Base-by-base conservation (phyloP, 495 filamentous ascomycete genomes). In the Stereocaulon alpinum region DNA sequence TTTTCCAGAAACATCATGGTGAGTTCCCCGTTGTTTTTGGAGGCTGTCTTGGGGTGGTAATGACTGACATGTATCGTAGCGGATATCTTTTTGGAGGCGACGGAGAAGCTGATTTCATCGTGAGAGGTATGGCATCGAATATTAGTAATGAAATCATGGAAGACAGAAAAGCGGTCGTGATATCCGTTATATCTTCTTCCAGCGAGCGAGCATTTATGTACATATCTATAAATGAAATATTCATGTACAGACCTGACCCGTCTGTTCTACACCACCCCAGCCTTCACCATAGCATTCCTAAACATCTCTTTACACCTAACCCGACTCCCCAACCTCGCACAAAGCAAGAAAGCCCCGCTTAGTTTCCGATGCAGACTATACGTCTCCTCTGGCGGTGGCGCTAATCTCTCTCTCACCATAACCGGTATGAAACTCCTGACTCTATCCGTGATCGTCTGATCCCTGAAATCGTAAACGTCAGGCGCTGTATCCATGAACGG, bases 341-440 rank as follows among this genome's bases (percentile, higher is more conserved):
- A 96, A 55, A 98, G 76, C 70, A 98, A 71, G 66, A 98, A 98
- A 0, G 94, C 93, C 3, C 93, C 93, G 70, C 93, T 97, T 51
- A 98, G 70, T 72, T 98, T 98, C 61, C 93, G 80, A 73, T 98
- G 93, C 69, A 98, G 69, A 70, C 87, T 92, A 66, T 98, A 98
- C 60, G 94, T 98, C 78, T 98, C 93, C 74, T 98, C 94, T 0
- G 93, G 93, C 43, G 94, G 93, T 15, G 94, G 93, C 11, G 87
- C 81, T 41, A 98, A 70, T 24, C 93, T 72, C 75, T 97, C 93
- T 50, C 81, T 79, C 34, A 98, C 76, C 94, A 97, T 98, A 34
- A 93, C 71, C 9, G 92, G 93, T 64, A 98, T 97, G 24, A 93
- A 76, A 15, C 71, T 81, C 60, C 87, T 82, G 30, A 98, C 91